These are phyloP conservation scores for Hirschfeldia incana DNA, from an alignment of 345 rosid species.

Conservation along the genomic window DNA sequence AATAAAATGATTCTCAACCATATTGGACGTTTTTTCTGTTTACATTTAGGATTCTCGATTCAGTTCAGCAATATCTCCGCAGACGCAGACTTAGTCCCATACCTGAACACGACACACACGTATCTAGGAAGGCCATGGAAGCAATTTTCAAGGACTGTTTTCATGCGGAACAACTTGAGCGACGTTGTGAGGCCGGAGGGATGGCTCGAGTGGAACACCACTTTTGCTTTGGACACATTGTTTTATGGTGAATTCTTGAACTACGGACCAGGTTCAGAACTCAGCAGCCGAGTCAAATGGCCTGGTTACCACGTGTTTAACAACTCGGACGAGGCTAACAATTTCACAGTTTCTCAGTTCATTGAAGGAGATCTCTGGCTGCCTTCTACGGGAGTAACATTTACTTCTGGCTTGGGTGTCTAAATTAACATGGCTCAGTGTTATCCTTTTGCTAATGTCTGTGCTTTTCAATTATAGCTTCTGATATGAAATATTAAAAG, in stretches of 20 bases:
- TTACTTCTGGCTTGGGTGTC: constrained; percentile 30
- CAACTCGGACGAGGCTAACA: constrained; percentile 47
- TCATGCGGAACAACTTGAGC: constrained; percentile 67
- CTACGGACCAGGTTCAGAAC: constrained; percentile 63
- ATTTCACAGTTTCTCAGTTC: constrained; percentile 72
- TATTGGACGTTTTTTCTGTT: not conserved
- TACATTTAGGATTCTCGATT: constrained; percentile 70
- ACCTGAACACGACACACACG: constrained; percentile 49
- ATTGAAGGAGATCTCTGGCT: constrained; percentile 73
- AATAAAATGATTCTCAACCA: not conserved
- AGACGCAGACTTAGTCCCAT: constrained; percentile 58
- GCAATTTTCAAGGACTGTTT: constrained; percentile 67
- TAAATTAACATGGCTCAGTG: not conserved
- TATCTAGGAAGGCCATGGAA: constrained; percentile 97
- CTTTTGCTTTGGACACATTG: constrained; percentile 61
- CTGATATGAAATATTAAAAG: not conserved
- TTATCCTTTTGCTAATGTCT: not conserved
- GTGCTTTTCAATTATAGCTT: not conserved
- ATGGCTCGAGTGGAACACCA: constrained; percentile 79
- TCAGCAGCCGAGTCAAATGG: constrained; percentile 68
- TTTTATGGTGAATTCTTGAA: constrained; percentile 77
- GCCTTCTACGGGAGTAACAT: constrained; percentile 66
- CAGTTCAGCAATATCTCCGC: constrained; percentile 84
- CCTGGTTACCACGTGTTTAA: constrained; percentile 66
- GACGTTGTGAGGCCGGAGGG: constrained; percentile 68